phyloP scores from a whole-genome alignment of 306 rosid species.

The Datisca glomerata region DNA sequence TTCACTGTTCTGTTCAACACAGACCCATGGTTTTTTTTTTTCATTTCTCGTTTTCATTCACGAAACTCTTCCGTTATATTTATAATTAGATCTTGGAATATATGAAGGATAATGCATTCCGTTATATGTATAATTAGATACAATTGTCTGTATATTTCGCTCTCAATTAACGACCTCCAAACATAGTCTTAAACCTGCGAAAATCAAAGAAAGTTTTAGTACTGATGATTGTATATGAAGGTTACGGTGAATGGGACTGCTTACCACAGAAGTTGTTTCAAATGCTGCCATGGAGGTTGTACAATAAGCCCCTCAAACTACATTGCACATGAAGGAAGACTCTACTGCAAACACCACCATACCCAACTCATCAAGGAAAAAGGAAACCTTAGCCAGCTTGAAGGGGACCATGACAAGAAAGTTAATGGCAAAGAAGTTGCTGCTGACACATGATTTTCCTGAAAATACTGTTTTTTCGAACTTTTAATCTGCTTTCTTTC shows the following conservation, averaged over 20 bases:
- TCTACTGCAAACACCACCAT: conserved; percentile 96
- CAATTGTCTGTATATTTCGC: too few species aligned
- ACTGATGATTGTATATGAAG: conserved; percentile 14
- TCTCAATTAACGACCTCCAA: neutral
- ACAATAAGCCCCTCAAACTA: conserved; percentile 94
- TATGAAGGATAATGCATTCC: too few species aligned
- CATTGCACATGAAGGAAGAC: conserved; percentile 92
- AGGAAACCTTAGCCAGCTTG: conserved; percentile 96
- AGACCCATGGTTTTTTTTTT: too few species aligned
- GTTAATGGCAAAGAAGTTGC: conserved; percentile 37
- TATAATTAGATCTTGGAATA: too few species aligned
- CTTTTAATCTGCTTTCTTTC: neutral
- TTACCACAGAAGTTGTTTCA: conserved; percentile 93
- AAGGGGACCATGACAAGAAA: conserved; percentile 57
- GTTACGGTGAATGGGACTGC: conserved; percentile 95
- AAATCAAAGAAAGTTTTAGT: neutral
- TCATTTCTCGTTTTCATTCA: too few species aligned
- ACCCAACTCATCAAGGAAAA: conserved; percentile 87
- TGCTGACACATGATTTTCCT: conserved; percentile 29
- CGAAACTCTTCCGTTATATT: too few species aligned
- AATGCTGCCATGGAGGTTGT: conserved; percentile 96
- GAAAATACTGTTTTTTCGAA: neutral
- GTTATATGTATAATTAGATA: too few species aligned
- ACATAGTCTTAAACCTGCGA: neutral
- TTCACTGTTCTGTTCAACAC: neutral